Evolutionary conservation across 176 grass and related monocot genomes (phyloP), one percentile per base, ranked within the genome.

Genomic region (Tillandsia leiboldiana): DNA sequence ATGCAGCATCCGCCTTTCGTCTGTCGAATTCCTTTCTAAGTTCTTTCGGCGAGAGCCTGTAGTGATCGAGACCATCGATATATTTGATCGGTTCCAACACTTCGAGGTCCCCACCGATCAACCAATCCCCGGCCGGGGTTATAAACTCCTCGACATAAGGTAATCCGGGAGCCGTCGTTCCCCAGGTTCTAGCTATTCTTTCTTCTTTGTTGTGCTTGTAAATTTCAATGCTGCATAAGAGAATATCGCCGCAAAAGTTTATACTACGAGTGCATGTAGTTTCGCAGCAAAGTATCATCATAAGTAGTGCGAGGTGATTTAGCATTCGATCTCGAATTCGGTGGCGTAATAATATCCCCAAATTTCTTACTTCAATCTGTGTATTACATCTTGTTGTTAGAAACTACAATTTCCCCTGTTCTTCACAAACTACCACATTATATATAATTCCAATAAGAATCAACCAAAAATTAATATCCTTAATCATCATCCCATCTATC

Each of bases 131-230:
- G 68, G 89, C 73, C 73, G 73, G 58, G 2, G 73, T 67, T 70
- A 97, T 92, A 26, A 83, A 67, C 83, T 92, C 89, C 53, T 92
- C 89, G 13, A 92, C 93, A 67, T 97, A 97, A 8, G 93, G 93
- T 52, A 97, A 84, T 53, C 93, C 89, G 61, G 86, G 81, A 48
- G 89, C 86, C 9, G 86, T 90, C 69, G 86, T 83, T 51, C 93
- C 93, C 76, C 84, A 97, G 64, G 77, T 92, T 81, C 89, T 88
- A 66, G 93, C 89, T 17, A 97, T 87, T 79, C 93, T 87, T 87
- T 97, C 93, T 87, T 97, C 93, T 85, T 87, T 97, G 65, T 97
- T 97, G 79, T 97, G 93, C 26, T 84, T 81, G 53, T 97, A 92
- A 79, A 97, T 87, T 73, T 97, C 89, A 28, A 90, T 83, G 17